These are phyloP conservation scores for Tremella mesenterica DNA, from an alignment of 768 basidiomycete genomes.

Conservation along the genomic window DNA sequence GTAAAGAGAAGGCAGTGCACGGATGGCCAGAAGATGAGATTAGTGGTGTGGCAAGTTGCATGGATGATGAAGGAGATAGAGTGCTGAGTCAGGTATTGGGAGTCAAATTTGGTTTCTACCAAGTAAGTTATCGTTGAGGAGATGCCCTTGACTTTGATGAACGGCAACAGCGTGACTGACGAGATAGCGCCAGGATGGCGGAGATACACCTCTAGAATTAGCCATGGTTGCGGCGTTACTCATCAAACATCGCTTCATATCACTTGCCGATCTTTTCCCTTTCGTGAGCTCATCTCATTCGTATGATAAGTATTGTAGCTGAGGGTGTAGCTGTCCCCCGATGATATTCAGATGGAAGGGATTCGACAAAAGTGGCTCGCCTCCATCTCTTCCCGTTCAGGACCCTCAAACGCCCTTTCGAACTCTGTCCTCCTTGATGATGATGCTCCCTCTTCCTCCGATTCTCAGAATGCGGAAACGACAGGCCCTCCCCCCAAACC, in stretches of 20 bases:
- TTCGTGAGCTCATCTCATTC: conserved; percentile 54
- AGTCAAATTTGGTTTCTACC: conserved; percentile 92
- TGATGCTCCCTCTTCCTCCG: conserved; percentile 47
- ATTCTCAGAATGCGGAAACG: conserved; percentile 44
- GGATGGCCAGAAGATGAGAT: conserved; percentile 28
- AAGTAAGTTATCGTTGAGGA: conserved; percentile 51
- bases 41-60: conserved; percentile 22
- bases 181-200: conserved; percentile 52
- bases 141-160: conserved; percentile 4
- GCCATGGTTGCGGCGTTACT: conserved; percentile 76
- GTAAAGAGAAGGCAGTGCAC: conserved; percentile 28
- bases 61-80: conserved; percentile 41
- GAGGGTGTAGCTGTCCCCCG: conserved; percentile 56
- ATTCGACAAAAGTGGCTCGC: conserved; percentile 57
- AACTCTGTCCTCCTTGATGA: conserved; percentile 50
- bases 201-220: conserved; percentile 64
- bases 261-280: conserved; percentile 80
- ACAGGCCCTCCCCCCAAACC: conserved; percentile 44
- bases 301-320: background rate
- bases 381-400: conserved; percentile 18
- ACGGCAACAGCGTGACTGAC: background rate
- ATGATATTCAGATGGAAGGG: conserved; percentile 66
- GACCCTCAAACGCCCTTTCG: conserved; percentile 27
- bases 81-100: conserved; percentile 71
- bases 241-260: conserved; percentile 80